Percentiles rank a stretch among this genome's conserved stretches.
These are phyloP conservation scores for Haplosporangium gracile DNA, from an alignment of 192 early-diverging fungal genomes.

Conservation along the genomic window DNA sequence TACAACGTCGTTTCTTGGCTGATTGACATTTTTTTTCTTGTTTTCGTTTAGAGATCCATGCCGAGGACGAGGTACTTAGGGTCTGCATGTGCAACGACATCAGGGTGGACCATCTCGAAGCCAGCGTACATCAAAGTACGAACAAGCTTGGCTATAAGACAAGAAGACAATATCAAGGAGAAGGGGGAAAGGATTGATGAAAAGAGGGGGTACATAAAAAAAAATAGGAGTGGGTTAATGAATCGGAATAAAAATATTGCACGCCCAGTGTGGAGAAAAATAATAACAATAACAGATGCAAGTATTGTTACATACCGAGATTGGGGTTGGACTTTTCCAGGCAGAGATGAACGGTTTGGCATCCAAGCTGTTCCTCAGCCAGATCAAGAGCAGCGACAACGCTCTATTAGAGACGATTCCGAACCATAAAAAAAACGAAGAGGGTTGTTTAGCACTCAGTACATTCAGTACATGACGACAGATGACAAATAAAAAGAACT, in stretches of 20 bases:
- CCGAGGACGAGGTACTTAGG: conserved; percentile 52
- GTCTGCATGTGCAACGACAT: conserved; percentile 29
- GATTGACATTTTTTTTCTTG: neutral
- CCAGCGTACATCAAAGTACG: conserved; percentile 75
- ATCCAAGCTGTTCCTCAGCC: conserved; percentile 51
- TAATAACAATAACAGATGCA: neutral
- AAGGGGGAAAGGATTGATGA: neutral
- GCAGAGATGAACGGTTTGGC: conserved; percentile 37
- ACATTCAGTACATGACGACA: neutral
- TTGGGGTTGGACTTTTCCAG: conserved; percentile 47
- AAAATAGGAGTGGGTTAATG: neutral
- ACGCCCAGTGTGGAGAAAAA: neutral
- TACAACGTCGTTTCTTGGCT: neutral
- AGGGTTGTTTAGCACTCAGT: neutral
- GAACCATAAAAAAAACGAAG: neutral
- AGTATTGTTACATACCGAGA: conserved; percentile 30
- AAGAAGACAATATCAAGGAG: neutral
- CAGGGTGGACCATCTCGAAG: conserved; percentile 70
- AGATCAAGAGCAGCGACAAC: conserved; percentile 56
- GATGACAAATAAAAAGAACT: neutral
- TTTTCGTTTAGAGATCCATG: conserved; percentile 37
- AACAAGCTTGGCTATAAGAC: conserved; percentile 58
- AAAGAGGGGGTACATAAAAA: neutral
- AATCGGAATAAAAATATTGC: neutral
- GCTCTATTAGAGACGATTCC: conserved; percentile 17